Percentiles rank a stretch among this genome's conserved stretches.
Evolutionary conservation across 1,139 yeast genomes (phyloP).

Genomic region (Kazachstania sp.): DNA sequence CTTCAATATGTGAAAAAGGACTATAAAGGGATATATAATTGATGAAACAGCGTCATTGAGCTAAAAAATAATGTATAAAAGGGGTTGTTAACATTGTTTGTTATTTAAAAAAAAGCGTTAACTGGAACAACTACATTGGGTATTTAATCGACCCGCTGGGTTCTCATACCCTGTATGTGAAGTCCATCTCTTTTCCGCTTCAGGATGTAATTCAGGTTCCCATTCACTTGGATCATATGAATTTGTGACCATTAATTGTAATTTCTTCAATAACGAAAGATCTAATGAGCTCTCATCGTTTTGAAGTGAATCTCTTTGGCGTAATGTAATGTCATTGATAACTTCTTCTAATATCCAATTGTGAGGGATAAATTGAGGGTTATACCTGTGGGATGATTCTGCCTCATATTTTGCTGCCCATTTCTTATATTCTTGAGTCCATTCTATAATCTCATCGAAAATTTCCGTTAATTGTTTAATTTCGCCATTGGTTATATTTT

Average conservation of each 20-base stretch:
- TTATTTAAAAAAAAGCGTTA: too few relatives aligned
- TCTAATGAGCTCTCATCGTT: conserved; percentile 17
- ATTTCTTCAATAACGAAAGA: conserved; percentile 39
- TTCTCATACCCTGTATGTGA: conserved; percentile 11
- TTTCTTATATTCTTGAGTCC: conserved; percentile 33
- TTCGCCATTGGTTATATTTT: conserved; percentile 15
- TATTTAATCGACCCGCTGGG: neutral
- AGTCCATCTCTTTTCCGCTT: conserved; percentile 49
- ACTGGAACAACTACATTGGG: conserved; percentile 7
- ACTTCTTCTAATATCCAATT: conserved; percentile 87
- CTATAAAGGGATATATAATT: too few relatives aligned
- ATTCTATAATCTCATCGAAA: conserved; percentile 27
- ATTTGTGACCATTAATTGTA: conserved; percentile 52
- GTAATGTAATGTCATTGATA: conserved; percentile 37
- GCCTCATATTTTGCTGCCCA: neutral
- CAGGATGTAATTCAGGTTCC: conserved; percentile 52
- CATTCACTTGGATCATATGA: conserved; percentile 54
- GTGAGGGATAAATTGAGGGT: conserved; percentile 80
- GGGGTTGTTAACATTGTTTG: too few relatives aligned
- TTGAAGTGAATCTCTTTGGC: conserved; percentile 26
- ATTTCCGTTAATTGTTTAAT: conserved; percentile 26
- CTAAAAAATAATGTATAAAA: too few relatives aligned
- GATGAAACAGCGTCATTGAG: too few relatives aligned
- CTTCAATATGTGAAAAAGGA: too few relatives aligned
- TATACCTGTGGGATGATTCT: conserved; percentile 29